Conservation (phyloP, 345 rosid species). For the Linum trigynum region DNA sequence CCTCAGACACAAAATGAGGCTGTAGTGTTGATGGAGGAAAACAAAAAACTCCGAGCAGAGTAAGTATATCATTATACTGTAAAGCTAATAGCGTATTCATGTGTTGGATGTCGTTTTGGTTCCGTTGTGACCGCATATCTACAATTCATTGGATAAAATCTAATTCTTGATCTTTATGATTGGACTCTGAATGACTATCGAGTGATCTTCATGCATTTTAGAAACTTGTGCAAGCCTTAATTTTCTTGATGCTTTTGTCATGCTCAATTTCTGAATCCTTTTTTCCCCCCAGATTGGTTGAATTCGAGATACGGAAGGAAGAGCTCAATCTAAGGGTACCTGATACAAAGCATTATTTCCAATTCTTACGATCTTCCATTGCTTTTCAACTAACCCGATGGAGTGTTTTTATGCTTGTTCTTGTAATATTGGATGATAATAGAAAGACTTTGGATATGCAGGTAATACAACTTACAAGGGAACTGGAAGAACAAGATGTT, state of each 20-base stretch:
- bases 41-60: not conserved
- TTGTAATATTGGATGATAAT: no score
- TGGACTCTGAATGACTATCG: no score
- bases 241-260: not conserved
- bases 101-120: not conserved
- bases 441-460: no score
- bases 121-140: no score
- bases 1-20: not conserved
- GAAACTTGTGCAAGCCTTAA: not conserved
- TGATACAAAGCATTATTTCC: not conserved
- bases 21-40: not conserved
- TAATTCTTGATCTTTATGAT: no score
- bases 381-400: no score
- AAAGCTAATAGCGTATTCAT: no score
- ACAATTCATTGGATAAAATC: not conserved
- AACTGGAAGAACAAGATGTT: no score
- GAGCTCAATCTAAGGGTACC: not conserved
- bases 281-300: not conserved
- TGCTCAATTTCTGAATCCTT: not conserved
- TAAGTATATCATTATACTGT: not conserved
- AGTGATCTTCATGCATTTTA: no score
- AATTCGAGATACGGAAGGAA: not conserved
- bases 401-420: no score
- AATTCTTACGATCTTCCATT: no score
- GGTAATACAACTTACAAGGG: no score